Conservation (phyloP, 176 grass and related monocot species). For the Phragmites australis region DNA sequence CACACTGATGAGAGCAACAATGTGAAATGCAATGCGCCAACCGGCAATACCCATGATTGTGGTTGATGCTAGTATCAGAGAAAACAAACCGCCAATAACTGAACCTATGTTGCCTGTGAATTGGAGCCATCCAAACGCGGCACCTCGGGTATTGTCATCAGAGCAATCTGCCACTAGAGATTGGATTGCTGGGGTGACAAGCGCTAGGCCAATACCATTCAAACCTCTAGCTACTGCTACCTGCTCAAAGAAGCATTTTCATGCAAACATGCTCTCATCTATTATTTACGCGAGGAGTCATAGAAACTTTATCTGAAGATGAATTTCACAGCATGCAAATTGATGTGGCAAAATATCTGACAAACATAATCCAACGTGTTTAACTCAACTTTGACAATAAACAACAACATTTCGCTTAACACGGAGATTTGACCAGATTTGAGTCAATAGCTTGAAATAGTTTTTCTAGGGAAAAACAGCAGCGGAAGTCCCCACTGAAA, state of each 20-base stretch:
- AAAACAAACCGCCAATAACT: constrained; percentile 65
- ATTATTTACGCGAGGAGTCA: not conserved
- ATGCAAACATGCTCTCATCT: not conserved
- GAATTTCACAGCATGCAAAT: not conserved
- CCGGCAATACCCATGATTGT: constrained; percentile 68
- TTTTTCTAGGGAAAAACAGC: not conserved
- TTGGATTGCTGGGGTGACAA: constrained; percentile 77
- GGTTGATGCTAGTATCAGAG: constrained; percentile 61
- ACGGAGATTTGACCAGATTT: not conserved
- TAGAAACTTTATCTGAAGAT: not conserved
- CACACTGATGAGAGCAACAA: constrained; percentile 68
- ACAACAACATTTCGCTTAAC: not conserved
- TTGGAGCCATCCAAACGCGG: constrained; percentile 87
- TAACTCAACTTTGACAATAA: not conserved
- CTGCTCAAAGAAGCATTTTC: constrained; percentile 33
- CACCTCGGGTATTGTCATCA: constrained; percentile 62
- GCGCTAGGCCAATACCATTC: constrained; percentile 75
- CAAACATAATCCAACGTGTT: not conserved
- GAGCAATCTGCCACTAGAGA: constrained; percentile 85
- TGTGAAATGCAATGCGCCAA: constrained; percentile 77
- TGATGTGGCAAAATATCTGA: not conserved
- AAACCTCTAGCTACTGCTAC: constrained; percentile 75
- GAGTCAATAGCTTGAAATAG: not conserved
- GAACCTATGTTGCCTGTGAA: constrained; percentile 77
- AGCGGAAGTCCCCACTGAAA: not conserved